These are phyloP conservation scores for Exophiala bonariae DNA, from an alignment of 2,329 filamentous ascomycete species.

Conservation along the genomic window DNA sequence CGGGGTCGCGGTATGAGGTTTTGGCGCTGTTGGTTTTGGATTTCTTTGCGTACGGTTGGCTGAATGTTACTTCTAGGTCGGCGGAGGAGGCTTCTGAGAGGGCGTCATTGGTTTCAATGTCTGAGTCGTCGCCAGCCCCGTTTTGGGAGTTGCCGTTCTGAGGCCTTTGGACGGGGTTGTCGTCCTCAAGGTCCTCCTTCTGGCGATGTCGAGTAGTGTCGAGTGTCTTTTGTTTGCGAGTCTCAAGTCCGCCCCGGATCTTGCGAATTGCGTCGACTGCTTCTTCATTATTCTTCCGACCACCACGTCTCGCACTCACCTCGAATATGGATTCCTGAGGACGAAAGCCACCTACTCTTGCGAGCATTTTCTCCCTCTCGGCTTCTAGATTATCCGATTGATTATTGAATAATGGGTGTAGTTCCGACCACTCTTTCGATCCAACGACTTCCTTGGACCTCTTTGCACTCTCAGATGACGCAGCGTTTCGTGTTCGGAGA, in stretches of 20 bases:
- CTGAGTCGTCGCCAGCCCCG: conserved; percentile 36
- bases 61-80: conserved; percentile 70
- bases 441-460: conserved; percentile 75
- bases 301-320: conserved; percentile 74
- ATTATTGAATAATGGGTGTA: conserved; percentile 79
- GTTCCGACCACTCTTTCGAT: conserved; percentile 68
- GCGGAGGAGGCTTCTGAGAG: conserved; percentile 62
- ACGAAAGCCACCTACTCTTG: conserved; percentile 81
- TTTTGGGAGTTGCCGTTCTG: conserved; percentile 37
- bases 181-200: conserved; percentile 38
- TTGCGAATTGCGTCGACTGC: conserved; percentile 53
- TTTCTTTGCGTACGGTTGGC: conserved; percentile 43
- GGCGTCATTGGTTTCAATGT: conserved; percentile 39
- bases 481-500: conserved; percentile 82
- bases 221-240: conserved; percentile 41
- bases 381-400: conserved; percentile 65
- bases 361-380: conserved; percentile 81
- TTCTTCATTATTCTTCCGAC: conserved; percentile 69
- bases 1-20: conserved; percentile 72
- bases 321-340: conserved; percentile 97
- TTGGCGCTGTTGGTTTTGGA: conserved; percentile 47
- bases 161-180: conserved; percentile 1
- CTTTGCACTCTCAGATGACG: conserved; percentile 86
- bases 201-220: conserved; percentile 30
- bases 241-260: conserved; percentile 43